Conservation (phyloP, 2,329 filamentous ascomycete genomes). For the Apiospora malaysiana region DNA sequence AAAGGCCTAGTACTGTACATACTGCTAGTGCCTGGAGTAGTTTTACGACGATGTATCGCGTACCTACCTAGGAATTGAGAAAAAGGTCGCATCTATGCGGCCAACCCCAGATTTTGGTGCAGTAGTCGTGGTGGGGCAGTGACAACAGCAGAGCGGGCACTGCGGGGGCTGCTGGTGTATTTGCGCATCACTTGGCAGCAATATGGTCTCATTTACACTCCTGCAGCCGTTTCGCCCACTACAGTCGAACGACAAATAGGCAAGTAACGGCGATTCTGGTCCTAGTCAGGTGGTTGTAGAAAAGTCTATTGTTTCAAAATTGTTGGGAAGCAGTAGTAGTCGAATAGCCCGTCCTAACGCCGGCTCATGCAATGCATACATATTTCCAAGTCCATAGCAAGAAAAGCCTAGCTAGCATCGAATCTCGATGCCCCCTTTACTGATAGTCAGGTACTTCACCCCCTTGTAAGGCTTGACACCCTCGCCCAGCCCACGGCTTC, state of each 20-base stretch:
- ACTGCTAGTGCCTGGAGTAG: too few relatives aligned
- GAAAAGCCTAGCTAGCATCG: conserved; percentile 52
- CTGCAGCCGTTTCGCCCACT: not conserved
- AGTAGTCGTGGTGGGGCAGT: too few relatives aligned
- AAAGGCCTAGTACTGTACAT: too few relatives aligned
- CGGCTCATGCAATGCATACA: conserved; percentile 27
- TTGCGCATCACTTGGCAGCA: not conserved
- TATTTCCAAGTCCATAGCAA: conserved; percentile 3
- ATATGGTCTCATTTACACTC: not conserved
- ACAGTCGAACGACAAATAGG: not conserved
- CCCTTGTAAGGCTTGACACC: conserved; percentile 95
- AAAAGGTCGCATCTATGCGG: not conserved
- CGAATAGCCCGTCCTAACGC: conserved; percentile 24
- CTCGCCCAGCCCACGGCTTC: conserved; percentile 84
- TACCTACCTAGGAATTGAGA: too few relatives aligned
- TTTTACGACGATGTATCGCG: too few relatives aligned
- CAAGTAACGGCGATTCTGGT: not conserved
- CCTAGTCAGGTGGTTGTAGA: not conserved
- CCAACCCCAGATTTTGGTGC: too few relatives aligned
- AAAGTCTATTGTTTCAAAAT: conserved; percentile 12
- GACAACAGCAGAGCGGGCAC: not conserved
- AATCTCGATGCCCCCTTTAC: conserved; percentile 68
- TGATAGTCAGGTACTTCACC: conserved; percentile 91
- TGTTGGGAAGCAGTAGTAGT: not conserved
- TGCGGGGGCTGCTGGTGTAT: not conserved